Base-by-base conservation (phyloP, 225 moss, liverwort and hornwort species). In the Neckera pumila region DNA sequence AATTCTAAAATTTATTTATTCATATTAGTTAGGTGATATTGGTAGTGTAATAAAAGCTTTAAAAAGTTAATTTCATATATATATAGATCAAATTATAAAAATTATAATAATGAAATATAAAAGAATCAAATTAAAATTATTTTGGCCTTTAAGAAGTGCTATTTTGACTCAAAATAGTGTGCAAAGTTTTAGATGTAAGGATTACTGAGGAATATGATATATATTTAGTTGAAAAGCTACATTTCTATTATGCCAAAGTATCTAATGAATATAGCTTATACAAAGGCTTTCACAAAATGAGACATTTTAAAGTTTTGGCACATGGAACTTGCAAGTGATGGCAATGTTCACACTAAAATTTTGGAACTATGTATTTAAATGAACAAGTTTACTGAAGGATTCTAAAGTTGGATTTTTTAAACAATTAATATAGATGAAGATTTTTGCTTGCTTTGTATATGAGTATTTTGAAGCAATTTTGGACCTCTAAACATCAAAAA, bases 361-460 rank as follows among this genome's bases (percentile, higher is more conserved):
- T 38, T 38, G 0, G 2, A 13, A 69, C 1, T 13, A 38, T 69
- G 4, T 14, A 14, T 1, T 38, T 23, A 54, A 53, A 17, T 53
- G 1, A 38, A 38, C 0, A 69, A 69, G 3, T 69, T 38, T 38
- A 23, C 2, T 23, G 23, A 66, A 66, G 11, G 12, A 33, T 66
- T 1, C 5, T 5, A 14, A 38, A 12, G 7, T 38, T 69, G 38
- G 4, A 38, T 40, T 70, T 69, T 8, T 25, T 40, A 25, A 19
- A 45, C 23, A 31, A 31, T 7, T 17, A 74, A 31, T 19, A 7
- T 47, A 30, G 4, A 31, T 18, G 47, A 30, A 49, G 7, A 20
- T 12, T 12, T 75, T 19, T 20, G 30, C 7, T 1, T 49, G 2
- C 1, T 49, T 20, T 33, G 1, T 4, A 0, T 2, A 49, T 0